phyloP scores from a whole-genome alignment of 1,139 yeast genomes.

The Geotrichum reessii region DNA sequence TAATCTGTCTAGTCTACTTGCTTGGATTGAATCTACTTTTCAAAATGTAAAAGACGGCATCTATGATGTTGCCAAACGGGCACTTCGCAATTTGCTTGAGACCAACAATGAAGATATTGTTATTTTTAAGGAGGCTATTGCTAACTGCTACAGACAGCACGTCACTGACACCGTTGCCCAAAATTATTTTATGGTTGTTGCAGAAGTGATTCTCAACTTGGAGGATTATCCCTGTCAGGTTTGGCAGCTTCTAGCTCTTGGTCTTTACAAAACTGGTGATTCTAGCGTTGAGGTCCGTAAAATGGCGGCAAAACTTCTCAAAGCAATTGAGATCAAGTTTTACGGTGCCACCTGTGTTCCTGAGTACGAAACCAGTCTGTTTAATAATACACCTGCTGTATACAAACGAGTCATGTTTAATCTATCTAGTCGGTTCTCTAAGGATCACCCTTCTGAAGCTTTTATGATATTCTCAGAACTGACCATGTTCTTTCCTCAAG shows the following conservation, averaged over 20 bases:
- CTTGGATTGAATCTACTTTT: conserved; percentile 74
- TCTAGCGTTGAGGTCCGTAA: conserved; percentile 54
- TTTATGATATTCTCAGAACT: conserved; percentile 64
- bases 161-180: conserved; percentile 46
- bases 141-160: conserved; percentile 53
- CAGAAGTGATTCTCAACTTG: conserved; percentile 50
- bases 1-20: conserved; percentile 60
- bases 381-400: conserved; percentile 63
- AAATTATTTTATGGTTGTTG: conserved; percentile 65
- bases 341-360: conserved; percentile 46
- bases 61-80: conserved; percentile 62
- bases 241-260: conserved; percentile 57
- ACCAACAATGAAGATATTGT: conserved; percentile 54
- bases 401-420: conserved; percentile 73
- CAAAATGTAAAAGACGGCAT: conserved; percentile 54
- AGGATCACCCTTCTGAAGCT: conserved; percentile 52
- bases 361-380: conserved; percentile 54
- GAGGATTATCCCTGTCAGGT: conserved; percentile 44
- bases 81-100: conserved; percentile 59
- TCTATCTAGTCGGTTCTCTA: conserved; percentile 57
- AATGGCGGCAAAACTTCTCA: conserved; percentile 56
- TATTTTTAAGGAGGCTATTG: conserved; percentile 57
- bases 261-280: conserved; percentile 65
- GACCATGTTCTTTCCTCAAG: conserved; percentile 62
- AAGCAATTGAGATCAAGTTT: conserved; percentile 49